Evolutionary conservation across 169 alveolate genomes (phyloP).

Genomic region (Eimeria acervulina): DNA sequence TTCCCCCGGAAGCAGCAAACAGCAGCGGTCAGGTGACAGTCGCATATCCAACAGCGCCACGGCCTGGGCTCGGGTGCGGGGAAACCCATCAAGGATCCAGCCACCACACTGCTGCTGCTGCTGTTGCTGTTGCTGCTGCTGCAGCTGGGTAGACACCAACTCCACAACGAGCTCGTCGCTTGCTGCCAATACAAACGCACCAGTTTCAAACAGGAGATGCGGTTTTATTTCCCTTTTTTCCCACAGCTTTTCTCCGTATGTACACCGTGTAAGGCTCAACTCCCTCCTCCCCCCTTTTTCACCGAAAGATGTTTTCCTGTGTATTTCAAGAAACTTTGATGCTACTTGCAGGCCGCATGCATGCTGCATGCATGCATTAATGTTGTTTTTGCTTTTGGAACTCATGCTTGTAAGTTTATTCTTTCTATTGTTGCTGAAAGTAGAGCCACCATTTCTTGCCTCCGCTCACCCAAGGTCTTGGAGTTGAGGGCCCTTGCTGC

Average conservation of each 20-base stretch:
- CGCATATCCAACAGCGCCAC: conserved; percentile 87
- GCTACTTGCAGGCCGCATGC: background rate
- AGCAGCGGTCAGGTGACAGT: conserved; percentile 57
- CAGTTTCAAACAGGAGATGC: background rate
- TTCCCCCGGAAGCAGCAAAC: conserved; percentile 47
- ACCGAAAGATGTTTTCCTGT: background rate
- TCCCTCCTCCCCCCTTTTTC: background rate
- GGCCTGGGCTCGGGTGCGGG: conserved; percentile 93
- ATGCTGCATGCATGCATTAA: background rate
- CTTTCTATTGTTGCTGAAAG: background rate
- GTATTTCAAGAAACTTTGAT: background rate
- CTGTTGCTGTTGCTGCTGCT: conserved; percentile 79
- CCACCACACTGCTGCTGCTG: conserved; percentile 87
- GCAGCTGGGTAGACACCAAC: conserved; percentile 82
- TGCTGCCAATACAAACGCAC: conserved; percentile 81
- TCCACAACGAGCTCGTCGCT: conserved; percentile 91
- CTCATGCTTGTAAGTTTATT: background rate
- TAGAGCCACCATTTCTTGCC: background rate
- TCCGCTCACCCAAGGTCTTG: conserved; percentile 19
- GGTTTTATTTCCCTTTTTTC: background rate
- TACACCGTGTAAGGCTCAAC: background rate
- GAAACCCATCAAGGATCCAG: conserved; percentile 95
- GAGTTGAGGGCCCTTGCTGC: conserved; percentile 84
- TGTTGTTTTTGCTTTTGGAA: background rate
- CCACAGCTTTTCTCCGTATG: background rate